Evolutionary conservation across 352 stramenopile genomes (phyloP).

Genomic region (Halophytophthora polymorphica): DNA sequence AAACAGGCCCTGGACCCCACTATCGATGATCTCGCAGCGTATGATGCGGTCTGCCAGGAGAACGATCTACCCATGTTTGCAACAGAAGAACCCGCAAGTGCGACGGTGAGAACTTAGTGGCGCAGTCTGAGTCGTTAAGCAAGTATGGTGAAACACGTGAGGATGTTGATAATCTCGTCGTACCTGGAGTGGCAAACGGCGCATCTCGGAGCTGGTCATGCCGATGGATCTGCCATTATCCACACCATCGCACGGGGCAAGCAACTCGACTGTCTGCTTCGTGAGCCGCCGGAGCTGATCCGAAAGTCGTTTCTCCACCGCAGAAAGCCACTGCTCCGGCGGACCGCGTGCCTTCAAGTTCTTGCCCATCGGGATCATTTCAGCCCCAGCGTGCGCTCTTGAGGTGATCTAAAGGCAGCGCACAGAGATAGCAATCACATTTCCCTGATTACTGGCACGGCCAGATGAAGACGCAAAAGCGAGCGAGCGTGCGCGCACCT

Average conservation of each 20-base stretch:
- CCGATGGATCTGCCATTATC: neutral
- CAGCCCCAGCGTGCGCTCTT: slow-evolving; percentile 29
- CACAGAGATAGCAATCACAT: neutral
- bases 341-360: slow-evolving; percentile 72
- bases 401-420: slow-evolving; percentile 26
- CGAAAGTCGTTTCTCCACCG: slow-evolving; percentile 52
- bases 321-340: slow-evolving; percentile 61
- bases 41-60: slow-evolving; percentile 51
- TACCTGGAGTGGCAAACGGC: slow-evolving; percentile 31
- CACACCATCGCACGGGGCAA: slow-evolving; percentile 12
- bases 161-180: neutral
- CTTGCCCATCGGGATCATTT: slow-evolving; percentile 62
- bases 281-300: slow-evolving; percentile 57
- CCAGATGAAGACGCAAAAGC: neutral
- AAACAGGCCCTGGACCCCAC: slow-evolving; percentile 3
- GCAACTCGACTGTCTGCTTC: slow-evolving; percentile 34
- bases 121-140: no score
- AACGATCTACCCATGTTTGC: slow-evolving; percentile 20
- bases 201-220: slow-evolving; percentile 4
- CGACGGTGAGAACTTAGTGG: no score
- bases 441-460: neutral
- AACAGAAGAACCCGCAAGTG: neutral
- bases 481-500: slow-evolving; percentile 6
- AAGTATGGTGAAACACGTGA: neutral
- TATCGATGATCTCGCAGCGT: slow-evolving; percentile 39